Base-by-base conservation (phyloP, 352 stramenopile genomes). In the Globisporangium yorkense region DNA sequence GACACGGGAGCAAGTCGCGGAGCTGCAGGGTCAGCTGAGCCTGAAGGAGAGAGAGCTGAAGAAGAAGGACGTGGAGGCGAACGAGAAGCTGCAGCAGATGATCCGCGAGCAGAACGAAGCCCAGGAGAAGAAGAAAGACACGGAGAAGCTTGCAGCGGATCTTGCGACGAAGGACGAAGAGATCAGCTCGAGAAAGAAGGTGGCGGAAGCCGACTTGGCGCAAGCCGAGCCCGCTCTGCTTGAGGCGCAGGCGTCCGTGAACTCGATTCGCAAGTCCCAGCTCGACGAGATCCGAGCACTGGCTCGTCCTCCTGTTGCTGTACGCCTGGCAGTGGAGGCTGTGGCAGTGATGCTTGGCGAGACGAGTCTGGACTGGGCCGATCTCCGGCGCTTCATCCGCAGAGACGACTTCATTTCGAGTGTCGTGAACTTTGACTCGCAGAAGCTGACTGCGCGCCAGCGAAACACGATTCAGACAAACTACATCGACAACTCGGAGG, bases 81-180 rank as follows among this genome's bases (percentile, higher is more conserved):
- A 99, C 59, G 87, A 97, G 51, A 99, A 99, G 76, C 84, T 99
- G 0, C 91, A 99, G 62, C 93, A 99, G 68, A 99, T 99, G 97
- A 93, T 99, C 18, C 88, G 88, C 37, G 96, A 99, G 62, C 97
- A 99, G 60, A 99, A 99, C 60, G 90, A 98, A 68, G 97, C 97
- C 2, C 92, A 99, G 71, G 87, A 92, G 41, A 87, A 96, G 47
- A 99, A 99, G 75, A 89, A 91, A 43, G 94, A 98, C 66, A 98
- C 96, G 0, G 95, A 99, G 63, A 82, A 92, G 50, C 90, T 99
- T 62, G 97, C 88, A 46, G 68, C 84, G 12, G 96, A 99, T 67
- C 85, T 99, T 29, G 85, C 93, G 54, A 82, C 83, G 41, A 96
- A 99, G 59, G 97, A 99, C 68, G 78, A 92, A 48, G 85, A 97